Base-by-base conservation (phyloP, 345 rosid genomes). In the Trapa bicornis region DNA sequence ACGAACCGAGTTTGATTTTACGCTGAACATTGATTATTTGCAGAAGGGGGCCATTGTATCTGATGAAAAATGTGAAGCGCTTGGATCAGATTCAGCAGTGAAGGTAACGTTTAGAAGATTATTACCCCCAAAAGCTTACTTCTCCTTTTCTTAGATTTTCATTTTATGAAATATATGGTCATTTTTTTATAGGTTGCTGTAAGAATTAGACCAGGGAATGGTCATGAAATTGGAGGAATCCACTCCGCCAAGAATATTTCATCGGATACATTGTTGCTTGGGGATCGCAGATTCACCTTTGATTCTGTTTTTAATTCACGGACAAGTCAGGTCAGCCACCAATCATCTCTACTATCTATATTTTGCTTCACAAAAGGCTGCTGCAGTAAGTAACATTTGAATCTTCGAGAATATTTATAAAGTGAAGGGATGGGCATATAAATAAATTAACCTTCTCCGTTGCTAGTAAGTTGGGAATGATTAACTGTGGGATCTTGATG, bases 291-390 rank as follows among this genome's bases (percentile, higher is more conserved):
- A 3, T 91, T 91, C 65, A 72, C 80, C 13, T 91, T 91, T 63
- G 96, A 94, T 77, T 87, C 95, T 5, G 84, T 94, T 79, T 80
- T 94, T 47, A 96, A 84, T 80, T 81, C 87, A 42, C 84, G 70
- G 54, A 81, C 87, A n/a, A 85, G 71, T 64, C 96, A 94, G 99
- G 99, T 93, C 70, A 63, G 71, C 37, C 7, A 48, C 15, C 37
- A 38, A 61, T 22, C 29, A 37, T n/a, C 36, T 33, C 8, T 47
- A 16, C 32, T 29, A 6, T n/a, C 61, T 42, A 43, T 32, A n/a
- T 32, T 41, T 41, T 41, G 48, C 48, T 45, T 45, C 48, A 45
- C 48, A 45, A 45, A 45, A 45, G 48, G 11, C 7, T 45, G 1
- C 0, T 13, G 11, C 1, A 11, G 13, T 7, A 45, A 45, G 13